Evolutionary conservation across 352 stramenopile species (phyloP).

Genomic region (Phytophthora boehmeriae): DNA sequence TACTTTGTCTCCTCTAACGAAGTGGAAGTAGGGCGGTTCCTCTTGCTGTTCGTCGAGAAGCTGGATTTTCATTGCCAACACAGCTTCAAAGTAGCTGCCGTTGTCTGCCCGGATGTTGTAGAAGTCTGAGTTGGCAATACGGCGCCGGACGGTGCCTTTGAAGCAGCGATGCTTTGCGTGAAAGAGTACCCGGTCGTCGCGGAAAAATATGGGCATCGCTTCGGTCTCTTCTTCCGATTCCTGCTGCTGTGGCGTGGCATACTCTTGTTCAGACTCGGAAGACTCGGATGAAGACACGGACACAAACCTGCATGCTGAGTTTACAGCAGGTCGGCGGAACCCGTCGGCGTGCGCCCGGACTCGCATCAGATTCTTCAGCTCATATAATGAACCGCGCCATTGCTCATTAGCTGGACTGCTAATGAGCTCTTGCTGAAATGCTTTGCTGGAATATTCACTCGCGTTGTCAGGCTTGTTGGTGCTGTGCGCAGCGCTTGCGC

Average conservation of each 20-base stretch:
- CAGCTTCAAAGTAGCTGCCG: constrained; percentile 46
- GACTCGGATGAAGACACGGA: constrained; percentile 45
- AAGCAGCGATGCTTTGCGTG: constrained; percentile 38
- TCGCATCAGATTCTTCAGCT: constrained; percentile 48
- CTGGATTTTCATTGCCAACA: constrained; percentile 54
- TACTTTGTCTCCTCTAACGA: constrained; percentile 40
- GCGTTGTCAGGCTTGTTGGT: neutral
- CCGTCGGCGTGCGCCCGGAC: constrained; percentile 57
- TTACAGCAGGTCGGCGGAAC: constrained; percentile 48
- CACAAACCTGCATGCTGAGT: constrained; percentile 50
- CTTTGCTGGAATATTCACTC: neutral
- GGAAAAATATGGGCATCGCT: constrained; percentile 41
- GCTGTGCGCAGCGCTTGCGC: neutral
- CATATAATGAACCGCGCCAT: constrained; percentile 41
- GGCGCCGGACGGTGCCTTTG: constrained; percentile 39
- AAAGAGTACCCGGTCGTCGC: constrained; percentile 61
- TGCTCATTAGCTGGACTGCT: constrained; percentile 7
- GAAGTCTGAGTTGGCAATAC: constrained; percentile 53
- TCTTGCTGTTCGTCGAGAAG: constrained; percentile 30
- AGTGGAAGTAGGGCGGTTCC: constrained; percentile 27
- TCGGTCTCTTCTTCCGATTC: constrained; percentile 33
- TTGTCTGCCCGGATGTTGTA: constrained; percentile 62
- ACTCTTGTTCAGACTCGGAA: constrained; percentile 32
- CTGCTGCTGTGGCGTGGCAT: constrained; percentile 18
- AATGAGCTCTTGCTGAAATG: constrained; percentile 4